Percentiles rank a stretch among this genome's conserved stretches.
Conservation (phyloP, 1,284 basidiomycete genomes). For the Puccinia hordei region DNA sequence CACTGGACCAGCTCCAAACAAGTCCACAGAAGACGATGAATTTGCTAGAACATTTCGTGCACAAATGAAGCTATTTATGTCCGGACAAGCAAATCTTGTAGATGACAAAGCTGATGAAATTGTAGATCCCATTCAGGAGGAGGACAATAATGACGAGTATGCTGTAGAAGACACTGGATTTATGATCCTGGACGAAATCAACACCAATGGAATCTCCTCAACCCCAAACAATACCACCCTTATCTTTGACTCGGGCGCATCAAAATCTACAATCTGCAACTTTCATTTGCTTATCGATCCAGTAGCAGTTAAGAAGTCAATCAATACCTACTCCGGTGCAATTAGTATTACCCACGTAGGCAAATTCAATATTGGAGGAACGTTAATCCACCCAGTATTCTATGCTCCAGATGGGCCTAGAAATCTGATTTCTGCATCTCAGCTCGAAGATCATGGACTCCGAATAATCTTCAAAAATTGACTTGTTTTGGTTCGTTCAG, state of each 20-base stretch:
- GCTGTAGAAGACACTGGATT: too few species aligned
- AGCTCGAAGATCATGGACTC: constrained; percentile 14
- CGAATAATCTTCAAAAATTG: background rate
- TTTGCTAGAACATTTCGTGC: background rate
- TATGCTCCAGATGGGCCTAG: background rate
- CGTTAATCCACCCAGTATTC: background rate
- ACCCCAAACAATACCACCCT: background rate
- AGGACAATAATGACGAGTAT: too few species aligned
- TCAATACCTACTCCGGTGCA: background rate
- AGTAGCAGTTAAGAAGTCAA: background rate
- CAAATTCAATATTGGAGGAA: background rate
- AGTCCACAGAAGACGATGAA: background rate
- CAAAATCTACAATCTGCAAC: background rate
- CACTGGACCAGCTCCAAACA: background rate
- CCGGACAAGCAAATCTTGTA: background rate
- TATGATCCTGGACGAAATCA: background rate
- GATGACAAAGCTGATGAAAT: background rate
- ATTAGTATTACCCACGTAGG: too few species aligned
- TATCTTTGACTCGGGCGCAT: background rate
- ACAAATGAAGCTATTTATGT: background rate
- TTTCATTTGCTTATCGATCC: background rate
- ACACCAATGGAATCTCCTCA: background rate
- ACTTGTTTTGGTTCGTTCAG: background rate
- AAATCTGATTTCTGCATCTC: background rate
- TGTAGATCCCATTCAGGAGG: background rate